A percentile compares a stretch with the other conserved stretches of the same genome.
These are phyloP conservation scores for Anthracocystis panici-leucophaei DNA, from an alignment of 1,284 basidiomycete species.

Conservation along the genomic window DNA sequence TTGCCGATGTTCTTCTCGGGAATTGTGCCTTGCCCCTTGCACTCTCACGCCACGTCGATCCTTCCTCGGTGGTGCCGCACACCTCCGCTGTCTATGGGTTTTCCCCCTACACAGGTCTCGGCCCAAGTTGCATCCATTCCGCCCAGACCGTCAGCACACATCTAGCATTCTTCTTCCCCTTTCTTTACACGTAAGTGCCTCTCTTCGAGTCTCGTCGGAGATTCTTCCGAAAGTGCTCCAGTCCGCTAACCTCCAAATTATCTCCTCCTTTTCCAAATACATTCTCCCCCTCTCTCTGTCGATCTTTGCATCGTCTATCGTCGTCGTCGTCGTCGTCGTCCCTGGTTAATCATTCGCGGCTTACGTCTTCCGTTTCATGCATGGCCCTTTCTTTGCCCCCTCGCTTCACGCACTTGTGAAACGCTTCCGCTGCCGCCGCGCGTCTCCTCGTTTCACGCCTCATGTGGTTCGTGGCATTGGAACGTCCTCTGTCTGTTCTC, in stretches of 20 bases:
- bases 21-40: constrained; percentile 28
- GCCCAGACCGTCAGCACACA: constrained; percentile 5
- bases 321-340: neutral
- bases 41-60: constrained; percentile 16
- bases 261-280: neutral
- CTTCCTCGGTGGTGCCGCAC: neutral
- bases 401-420: constrained; percentile 2
- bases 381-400: neutral
- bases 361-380: neutral
- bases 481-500: constrained; percentile 19
- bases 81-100: neutral
- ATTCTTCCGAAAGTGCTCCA: neutral
- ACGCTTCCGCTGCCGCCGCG: constrained; percentile 5
- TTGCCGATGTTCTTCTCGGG: constrained; percentile 3
- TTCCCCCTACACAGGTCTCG: constrained; percentile 13
- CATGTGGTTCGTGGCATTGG: constrained; percentile 30
- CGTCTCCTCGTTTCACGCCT: constrained; percentile 10
- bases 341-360: neutral
- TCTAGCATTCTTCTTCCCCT: constrained; percentile 5
- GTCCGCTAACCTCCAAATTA: constrained; percentile 1
- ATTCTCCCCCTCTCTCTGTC: constrained; percentile 1
- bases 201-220: neutral
- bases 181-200: constrained; percentile 17
- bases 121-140: constrained; percentile 18
- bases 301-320: neutral